Conservation (phyloP, 176 grass and related monocot genomes). For the Oropetium thomaeum region DNA sequence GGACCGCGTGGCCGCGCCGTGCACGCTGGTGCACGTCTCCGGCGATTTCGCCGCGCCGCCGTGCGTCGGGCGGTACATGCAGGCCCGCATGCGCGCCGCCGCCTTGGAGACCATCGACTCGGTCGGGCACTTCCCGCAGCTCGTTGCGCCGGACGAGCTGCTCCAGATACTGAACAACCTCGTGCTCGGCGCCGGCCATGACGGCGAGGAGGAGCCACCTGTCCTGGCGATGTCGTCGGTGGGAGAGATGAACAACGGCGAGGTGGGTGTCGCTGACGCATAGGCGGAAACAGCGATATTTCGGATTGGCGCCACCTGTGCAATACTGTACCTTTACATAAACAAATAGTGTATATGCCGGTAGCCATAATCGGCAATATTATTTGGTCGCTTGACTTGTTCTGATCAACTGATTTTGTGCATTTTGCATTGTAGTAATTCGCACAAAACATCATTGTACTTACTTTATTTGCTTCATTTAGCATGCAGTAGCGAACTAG, state of each 20-base stretch:
- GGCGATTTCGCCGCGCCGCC: constrained; percentile 56
- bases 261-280: neutral
- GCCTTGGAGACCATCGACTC: constrained; percentile 46
- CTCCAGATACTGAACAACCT: constrained; percentile 52
- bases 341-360: no score
- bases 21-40: constrained; percentile 54
- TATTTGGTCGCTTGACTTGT: neutral
- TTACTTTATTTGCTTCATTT: neutral
- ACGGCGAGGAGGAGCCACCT: neutral
- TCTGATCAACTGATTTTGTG: neutral
- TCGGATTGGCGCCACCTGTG: neutral
- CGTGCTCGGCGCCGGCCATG: neutral
- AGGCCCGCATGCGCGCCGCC: constrained; percentile 39
- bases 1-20: constrained; percentile 39
- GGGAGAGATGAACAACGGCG: neutral
- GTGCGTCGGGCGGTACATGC: constrained; percentile 54
- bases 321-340: neutral
- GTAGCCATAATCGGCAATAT: neutral
- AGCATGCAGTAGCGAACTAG: neutral
- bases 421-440: neutral
- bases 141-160: constrained; percentile 44
- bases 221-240: neutral
- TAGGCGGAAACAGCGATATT: constrained; percentile 11
- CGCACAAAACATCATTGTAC: neutral
- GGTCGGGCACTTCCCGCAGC: constrained; percentile 69